Base-by-base conservation (phyloP, 2,329 filamentous ascomycete species). In the Pseudogymnoascus sp. region DNA sequence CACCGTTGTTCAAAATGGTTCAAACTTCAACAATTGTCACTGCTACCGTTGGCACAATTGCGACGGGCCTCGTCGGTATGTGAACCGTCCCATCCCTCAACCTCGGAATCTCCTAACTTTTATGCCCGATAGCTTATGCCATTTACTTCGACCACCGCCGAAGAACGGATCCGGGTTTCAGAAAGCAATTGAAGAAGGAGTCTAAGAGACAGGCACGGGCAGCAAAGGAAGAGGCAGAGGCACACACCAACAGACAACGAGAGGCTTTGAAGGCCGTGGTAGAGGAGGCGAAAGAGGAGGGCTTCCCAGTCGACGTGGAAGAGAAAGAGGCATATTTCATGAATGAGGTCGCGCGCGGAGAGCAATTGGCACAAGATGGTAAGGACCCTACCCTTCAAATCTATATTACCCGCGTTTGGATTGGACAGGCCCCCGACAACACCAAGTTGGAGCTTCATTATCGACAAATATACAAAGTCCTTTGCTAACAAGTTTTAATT, bases 301-400 rank as follows among this genome's bases (percentile, higher is more conserved):
- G 93, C 63, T 97, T 96, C 83, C 95, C 95, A 59, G 82, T 84
- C 46, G 91, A 92, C 72, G 86, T 93, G 37, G 93, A 98, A 76
- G 92, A 96, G 81, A 92, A 91, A 75, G 95, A 99, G 82, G 85
- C 87, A 66, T 99, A 91, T 82, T 99, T 99, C 79, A 96, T 98
- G 86, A 88, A 91, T 75, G 91, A 96, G 78, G 92, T 99, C 68
- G 90, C 92, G 70, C 82, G 86, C 74, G 95, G 95, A 74, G 95
- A 99, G 82, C 79, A 84, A 62, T 82, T 97, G 74, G 90, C 89
- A 74, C 81, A 86, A 71, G 89, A 96, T 77, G 90, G 92, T 95
- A 84, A 75, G 85, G 33, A 22, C n/a, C 14, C 5, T 14, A 22
- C n/a, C n/a, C 24, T 16, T 31, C 6, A 11, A 12, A 53, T 6